Percentiles rank a stretch among this genome's conserved stretches.
Conservation (phyloP, 306 rosid genomes). For the Lablab purpureus region DNA sequence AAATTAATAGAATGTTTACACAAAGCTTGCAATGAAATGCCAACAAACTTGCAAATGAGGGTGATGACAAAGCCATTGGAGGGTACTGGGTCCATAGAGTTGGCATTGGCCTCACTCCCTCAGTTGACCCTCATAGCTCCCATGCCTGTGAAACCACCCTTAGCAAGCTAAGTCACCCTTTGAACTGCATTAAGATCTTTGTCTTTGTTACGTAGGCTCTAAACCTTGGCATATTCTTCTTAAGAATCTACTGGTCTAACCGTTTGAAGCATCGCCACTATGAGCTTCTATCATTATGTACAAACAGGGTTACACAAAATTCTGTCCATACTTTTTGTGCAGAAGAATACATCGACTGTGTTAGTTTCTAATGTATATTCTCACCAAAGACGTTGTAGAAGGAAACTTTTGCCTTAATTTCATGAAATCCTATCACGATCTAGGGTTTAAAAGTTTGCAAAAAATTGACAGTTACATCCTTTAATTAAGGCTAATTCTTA, state of each 20-base stretch:
- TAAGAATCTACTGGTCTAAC: background rate
- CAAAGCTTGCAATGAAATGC: background rate
- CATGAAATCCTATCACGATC: background rate
- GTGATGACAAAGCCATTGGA: background rate
- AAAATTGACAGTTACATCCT: no score
- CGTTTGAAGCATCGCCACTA: background rate
- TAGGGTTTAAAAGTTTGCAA: no score
- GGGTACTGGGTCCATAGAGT: background rate
- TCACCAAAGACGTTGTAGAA: conserved; percentile 35
- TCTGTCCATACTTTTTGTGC: background rate
- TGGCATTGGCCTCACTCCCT: conserved; percentile 49
- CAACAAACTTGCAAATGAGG: background rate
- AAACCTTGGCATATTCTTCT: background rate
- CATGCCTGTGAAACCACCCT: conserved; percentile 45
- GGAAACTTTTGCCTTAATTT: background rate
- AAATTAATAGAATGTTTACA: background rate
- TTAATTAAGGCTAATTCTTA: no score
- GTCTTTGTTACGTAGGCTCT: background rate
- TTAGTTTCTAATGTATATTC: background rate
- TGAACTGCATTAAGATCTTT: background rate
- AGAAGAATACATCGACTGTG: conserved; percentile 8
- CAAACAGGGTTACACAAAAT: background rate
- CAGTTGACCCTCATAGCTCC: conserved; percentile 62
- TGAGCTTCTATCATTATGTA: background rate
- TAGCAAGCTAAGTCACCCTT: background rate